A percentile compares a stretch with the other conserved stretches of the same genome.
These are phyloP conservation scores for Aspergillus uvarum DNA, from an alignment of 2,329 filamentous ascomycete species.

Conservation along the genomic window DNA sequence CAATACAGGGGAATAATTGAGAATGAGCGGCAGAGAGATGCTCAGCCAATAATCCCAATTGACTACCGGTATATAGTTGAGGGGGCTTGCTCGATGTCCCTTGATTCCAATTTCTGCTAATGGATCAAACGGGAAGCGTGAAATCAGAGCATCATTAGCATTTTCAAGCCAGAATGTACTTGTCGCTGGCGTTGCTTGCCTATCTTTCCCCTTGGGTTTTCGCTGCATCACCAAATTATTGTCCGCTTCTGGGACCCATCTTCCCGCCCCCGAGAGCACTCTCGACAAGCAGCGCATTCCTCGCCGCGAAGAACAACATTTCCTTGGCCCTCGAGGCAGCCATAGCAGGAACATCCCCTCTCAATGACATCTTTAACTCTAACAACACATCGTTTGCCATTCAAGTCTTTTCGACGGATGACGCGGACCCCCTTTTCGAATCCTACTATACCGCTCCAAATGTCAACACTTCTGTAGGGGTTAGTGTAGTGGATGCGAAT, in stretches of 20 bases:
- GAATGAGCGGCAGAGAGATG: background rate
- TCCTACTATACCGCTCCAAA: conserved; percentile 38
- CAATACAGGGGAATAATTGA: background rate
- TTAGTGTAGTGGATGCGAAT: conserved; percentile 39
- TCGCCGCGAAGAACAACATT: background rate
- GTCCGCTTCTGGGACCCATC: conserved; percentile 2
- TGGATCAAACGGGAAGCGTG: background rate
- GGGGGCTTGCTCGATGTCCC: background rate
- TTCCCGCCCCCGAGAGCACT: background rate
- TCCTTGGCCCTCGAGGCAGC: background rate
- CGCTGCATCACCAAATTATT: background rate
- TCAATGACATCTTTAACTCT: background rate
- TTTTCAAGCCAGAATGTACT: background rate
- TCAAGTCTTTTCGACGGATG: conserved; percentile 40
- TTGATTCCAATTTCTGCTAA: background rate
- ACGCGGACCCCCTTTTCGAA: conserved; percentile 20
- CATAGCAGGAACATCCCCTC: background rate
- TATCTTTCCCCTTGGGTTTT: background rate
- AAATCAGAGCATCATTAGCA: background rate
- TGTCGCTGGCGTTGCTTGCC: background rate
- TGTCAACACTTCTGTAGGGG: conserved; percentile 30
- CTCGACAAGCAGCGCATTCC: background rate
- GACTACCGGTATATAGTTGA: background rate
- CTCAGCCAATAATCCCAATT: background rate
- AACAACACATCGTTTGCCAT: conserved; percentile 39